Evolutionary conservation across 2,329 filamentous ascomycete genomes (phyloP), one percentile per base, ranked within the genome.

Genomic region (Penicillium aurantiogriseum): DNA sequence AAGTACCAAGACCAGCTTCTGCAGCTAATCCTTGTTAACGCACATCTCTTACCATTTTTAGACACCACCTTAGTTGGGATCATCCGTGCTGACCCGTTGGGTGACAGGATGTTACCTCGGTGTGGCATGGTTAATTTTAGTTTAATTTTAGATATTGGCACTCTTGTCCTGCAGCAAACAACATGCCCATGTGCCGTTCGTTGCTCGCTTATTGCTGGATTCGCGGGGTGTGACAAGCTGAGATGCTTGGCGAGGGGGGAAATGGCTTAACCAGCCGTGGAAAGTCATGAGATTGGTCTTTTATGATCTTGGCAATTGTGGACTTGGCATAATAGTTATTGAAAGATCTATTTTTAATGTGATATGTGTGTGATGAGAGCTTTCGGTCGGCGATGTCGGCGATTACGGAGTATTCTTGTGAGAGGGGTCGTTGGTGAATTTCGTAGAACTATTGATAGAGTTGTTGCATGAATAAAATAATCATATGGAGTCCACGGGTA

Each of bases 181-280:
- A 17, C 5, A 19, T 19, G 31, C 44, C 23, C 51, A 45, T 43
- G 17, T 39, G 38, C 17, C 15, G 15, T 13, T 27, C 17, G 27
- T 36, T 36, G 19, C 27, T 21, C 27, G 35, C 6, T 21, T 27
- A 38, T 38, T 35, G 45, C 31, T 31, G 23, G 17, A 19, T 19
- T 45, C 5, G 21, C 11, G 39, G 39, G 21, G 21, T 13, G 15
- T 6, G 50, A 43, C 39, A 25, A 19, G n/a, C 29, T 40, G 46
- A 52, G 40, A 39, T 51, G 31, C 55, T 55, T 55, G 58, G 60
- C 58, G 49, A 10, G 2, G 27, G 17, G 51, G 49, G 17, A 38
- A 51, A 51, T 43, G 4, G 33, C 13, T 42, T 48, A 48, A 7
- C 31, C 57, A 13, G 31, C 31, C 6, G 15, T 35, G 13, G 33